A percentile compares a stretch with the other conserved stretches of the same genome.
These are phyloP conservation scores for Helotiales sp. DNA, from an alignment of 2,329 filamentous ascomycete species.

Conservation along the genomic window DNA sequence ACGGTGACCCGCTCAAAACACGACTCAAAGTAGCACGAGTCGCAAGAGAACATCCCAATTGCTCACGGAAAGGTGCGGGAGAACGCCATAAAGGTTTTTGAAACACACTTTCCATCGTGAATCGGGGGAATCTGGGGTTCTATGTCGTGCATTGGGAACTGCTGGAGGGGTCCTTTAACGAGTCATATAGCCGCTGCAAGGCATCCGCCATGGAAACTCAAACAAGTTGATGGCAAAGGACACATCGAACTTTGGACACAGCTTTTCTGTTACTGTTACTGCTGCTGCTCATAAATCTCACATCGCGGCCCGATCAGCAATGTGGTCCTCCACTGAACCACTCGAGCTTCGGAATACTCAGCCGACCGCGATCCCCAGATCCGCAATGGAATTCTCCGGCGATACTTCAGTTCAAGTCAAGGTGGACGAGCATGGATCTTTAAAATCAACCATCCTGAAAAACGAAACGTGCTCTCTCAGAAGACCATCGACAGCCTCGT, in stretches of 20 bases:
- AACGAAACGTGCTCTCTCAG: slow-evolving; percentile 63
- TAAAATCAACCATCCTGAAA: slow-evolving; percentile 58
- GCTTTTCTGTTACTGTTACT: not conserved
- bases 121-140: not conserved
- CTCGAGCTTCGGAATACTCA: not conserved
- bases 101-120: not conserved
- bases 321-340: slow-evolving; percentile 7
- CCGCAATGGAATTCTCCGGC: slow-evolving; percentile 24
- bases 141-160: not conserved
- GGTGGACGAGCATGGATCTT: slow-evolving; percentile 47
- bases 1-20: not conserved
- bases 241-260: not conserved
- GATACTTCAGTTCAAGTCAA: slow-evolving; percentile 26
- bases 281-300: not conserved
- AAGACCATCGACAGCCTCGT: slow-evolving; percentile 24
- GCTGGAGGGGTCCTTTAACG: not conserved
- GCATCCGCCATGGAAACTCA: not conserved
- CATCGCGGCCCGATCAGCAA: not conserved
- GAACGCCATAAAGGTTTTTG: no score
- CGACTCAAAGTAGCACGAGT: not conserved
- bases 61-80: not conserved
- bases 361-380: not conserved
- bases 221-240: not conserved
- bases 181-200: not conserved
- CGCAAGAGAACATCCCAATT: not conserved